Percentiles rank a stretch among this genome's conserved stretches.
phyloP scores from a whole-genome alignment of 208 protist genomes.

The Spongospora subterranea region DNA sequence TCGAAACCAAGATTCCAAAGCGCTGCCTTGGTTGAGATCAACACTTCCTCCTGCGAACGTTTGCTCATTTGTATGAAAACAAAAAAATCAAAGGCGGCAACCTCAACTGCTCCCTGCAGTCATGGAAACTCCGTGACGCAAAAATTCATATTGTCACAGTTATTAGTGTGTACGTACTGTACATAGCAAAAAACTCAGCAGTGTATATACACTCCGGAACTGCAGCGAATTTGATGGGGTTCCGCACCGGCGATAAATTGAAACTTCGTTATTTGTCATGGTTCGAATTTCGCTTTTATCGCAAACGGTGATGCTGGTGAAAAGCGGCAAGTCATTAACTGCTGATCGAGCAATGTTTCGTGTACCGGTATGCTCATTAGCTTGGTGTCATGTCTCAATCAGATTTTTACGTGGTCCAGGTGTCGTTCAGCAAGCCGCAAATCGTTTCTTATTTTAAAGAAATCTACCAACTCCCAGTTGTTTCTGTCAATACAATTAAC shows the following conservation, averaged over 20 bases:
- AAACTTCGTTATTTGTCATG: conserved; percentile 21
- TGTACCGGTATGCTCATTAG: not conserved
- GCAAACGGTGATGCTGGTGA: not conserved
- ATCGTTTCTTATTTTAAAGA: not conserved
- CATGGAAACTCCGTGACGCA: no score
- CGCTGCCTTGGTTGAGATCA: no score
- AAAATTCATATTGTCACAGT: no score
- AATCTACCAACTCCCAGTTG: conserved; percentile 12
- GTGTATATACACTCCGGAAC: no score
- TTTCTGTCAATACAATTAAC: conserved; percentile 5
- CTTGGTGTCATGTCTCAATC: not conserved
- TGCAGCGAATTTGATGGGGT: no score
- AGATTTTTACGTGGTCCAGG: not conserved
- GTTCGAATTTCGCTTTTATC: conserved; percentile 19
- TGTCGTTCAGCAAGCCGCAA: not conserved
- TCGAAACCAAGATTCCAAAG: no score
- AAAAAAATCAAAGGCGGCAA: no score
- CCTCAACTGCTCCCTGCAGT: no score
- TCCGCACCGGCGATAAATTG: no score
- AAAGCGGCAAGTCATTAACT: not conserved
- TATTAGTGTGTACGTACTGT: not conserved
- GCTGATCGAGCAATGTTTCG: conserved; percentile 35
- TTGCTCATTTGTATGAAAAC: no score
- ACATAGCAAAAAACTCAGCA: not conserved
- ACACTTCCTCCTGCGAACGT: no score